A percentile compares a stretch with the other conserved stretches of the same genome.
phyloP scores from a whole-genome alignment of 1,139 yeast species.

The Blastobotrys ciferrii region DNA sequence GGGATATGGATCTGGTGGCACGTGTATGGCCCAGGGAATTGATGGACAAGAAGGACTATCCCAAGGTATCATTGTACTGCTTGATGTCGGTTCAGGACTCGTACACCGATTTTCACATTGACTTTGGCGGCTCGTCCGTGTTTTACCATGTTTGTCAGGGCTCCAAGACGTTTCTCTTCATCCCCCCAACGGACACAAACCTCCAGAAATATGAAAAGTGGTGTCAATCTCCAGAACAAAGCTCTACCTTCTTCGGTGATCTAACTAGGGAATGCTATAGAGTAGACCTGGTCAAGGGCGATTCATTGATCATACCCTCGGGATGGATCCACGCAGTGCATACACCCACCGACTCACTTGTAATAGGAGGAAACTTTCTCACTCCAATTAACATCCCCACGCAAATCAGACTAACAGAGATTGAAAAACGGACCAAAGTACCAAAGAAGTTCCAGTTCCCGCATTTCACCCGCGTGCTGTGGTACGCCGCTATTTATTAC shows the following conservation, averaged over 20 bases:
- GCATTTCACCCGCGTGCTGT: slow-evolving; percentile 63
- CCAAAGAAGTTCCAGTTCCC: slow-evolving; percentile 80
- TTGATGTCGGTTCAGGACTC: slow-evolving; percentile 81
- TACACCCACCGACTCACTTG: slow-evolving; percentile 77
- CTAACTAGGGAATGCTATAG: slow-evolving; percentile 51
- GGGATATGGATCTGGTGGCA: slow-evolving; percentile 67
- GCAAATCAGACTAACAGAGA: slow-evolving; percentile 58
- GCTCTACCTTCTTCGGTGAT: slow-evolving; percentile 66
- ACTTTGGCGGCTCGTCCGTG: slow-evolving; percentile 90
- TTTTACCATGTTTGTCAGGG: slow-evolving; percentile 81
- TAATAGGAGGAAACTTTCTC: slow-evolving; percentile 84
- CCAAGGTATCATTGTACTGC: slow-evolving; percentile 80
- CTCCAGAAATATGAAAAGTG: slow-evolving; percentile 62
- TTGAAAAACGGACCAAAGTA: slow-evolving; percentile 69
- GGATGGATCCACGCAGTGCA: slow-evolving; percentile 94
- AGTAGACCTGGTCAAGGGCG: slow-evolving; percentile 66
- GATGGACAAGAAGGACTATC: slow-evolving; percentile 34
- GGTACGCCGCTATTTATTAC: slow-evolving; percentile 48
- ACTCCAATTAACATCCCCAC: slow-evolving; percentile 60
- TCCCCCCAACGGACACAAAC: slow-evolving; percentile 70
- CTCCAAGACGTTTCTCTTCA: slow-evolving; percentile 67
- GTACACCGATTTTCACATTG: slow-evolving; percentile 87
- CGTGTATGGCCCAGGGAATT: slow-evolving; percentile 53
- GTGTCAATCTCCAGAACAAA: slow-evolving; percentile 68
- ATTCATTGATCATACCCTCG: slow-evolving; percentile 77